These are phyloP conservation scores for Pythium grandisporangium DNA, from an alignment of 352 stramenopile genomes.

Conservation along the genomic window DNA sequence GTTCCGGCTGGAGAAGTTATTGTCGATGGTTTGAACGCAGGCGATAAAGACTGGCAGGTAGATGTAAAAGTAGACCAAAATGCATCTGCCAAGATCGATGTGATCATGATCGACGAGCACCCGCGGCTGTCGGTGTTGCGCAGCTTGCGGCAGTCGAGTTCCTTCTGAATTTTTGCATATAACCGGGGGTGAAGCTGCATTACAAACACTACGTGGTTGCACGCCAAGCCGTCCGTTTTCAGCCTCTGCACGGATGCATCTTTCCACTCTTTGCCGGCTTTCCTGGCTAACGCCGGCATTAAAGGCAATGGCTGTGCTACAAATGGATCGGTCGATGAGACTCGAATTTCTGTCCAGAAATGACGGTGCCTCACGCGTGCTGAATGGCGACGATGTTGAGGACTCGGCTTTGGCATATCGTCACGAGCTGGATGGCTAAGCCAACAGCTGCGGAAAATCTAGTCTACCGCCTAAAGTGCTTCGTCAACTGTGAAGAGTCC, in stretches of 20 bases:
- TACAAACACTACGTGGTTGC: conserved; percentile 10
- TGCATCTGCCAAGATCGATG: conserved; percentile 2
- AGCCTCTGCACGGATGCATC: neutral
- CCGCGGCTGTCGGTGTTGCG: conserved; percentile 6
- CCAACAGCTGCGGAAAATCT: neutral
- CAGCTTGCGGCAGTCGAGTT: conserved; percentile 1
- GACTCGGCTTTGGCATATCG: neutral
- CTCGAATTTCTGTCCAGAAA: conserved; percentile 7
- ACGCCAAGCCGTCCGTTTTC: conserved; percentile 8
- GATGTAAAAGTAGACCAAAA: conserved; percentile 4
- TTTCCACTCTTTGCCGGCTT: neutral
- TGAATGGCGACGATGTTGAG: conserved; percentile 12
- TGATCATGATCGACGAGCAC: conserved; percentile 5
- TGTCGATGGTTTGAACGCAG: conserved; percentile 13
- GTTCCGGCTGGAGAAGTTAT: conserved; percentile 8
- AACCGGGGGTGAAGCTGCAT: conserved; percentile 8
- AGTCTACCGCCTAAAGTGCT: neutral
- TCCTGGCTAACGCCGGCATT: neutral
- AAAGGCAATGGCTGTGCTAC: neutral
- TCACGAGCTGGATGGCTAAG: no score
- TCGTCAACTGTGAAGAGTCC: neutral
- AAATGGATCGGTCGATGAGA: neutral
- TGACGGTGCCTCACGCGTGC: neutral
- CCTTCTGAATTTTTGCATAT: conserved; percentile 7
- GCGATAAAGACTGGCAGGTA: conserved; percentile 2